A percentile compares a stretch with the other conserved stretches of the same genome.
phyloP scores from a whole-genome alignment of 2,329 filamentous ascomycete genomes.

The Dendrostoma leiphaemia region DNA sequence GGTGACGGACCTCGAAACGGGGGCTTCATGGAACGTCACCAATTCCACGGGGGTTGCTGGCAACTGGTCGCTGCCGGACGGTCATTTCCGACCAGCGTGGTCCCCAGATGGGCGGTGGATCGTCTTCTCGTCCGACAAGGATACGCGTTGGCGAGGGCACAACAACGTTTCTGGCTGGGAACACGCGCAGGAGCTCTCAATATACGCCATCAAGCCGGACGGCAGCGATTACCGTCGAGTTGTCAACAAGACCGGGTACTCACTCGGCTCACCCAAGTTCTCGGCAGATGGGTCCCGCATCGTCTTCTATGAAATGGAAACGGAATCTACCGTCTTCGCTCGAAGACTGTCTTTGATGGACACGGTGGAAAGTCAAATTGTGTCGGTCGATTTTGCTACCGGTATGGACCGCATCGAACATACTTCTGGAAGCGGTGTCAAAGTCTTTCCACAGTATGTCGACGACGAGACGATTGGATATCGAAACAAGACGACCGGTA shows the following conservation, averaged over 20 bases:
- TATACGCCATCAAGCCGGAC: conserved; percentile 37
- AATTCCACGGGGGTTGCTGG: conserved; percentile 28
- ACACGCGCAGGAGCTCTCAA: conserved; percentile 37
- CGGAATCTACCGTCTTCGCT: conserved; percentile 35
- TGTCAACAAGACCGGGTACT: conserved; percentile 30
- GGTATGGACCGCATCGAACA: conserved; percentile 31
- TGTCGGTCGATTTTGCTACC: conserved; percentile 37
- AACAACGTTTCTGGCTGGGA: conserved; percentile 38
- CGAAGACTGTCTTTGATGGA: conserved; percentile 26
- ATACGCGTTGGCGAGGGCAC: conserved; percentile 40
- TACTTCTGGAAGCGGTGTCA: conserved; percentile 26
- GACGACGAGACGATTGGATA: conserved; percentile 22
- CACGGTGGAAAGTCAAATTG: conserved; percentile 28
- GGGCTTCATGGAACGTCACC: conserved; percentile 32
- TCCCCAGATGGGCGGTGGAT: conserved; percentile 40
- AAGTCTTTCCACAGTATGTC: conserved; percentile 26
- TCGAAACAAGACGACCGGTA: conserved; percentile 27
- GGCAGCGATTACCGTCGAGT: conserved; percentile 35
- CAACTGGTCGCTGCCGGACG: conserved; percentile 27
- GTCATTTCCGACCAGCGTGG: conserved; percentile 37
- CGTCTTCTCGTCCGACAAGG: conserved; percentile 38
- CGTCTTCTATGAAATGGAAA: conserved; percentile 38
- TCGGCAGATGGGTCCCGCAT: conserved; percentile 34
- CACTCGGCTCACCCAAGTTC: conserved; percentile 36
- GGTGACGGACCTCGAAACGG: conserved; percentile 34